Conservation (phyloP, 768 basidiomycete genomes). For the Suillus variegatus region DNA sequence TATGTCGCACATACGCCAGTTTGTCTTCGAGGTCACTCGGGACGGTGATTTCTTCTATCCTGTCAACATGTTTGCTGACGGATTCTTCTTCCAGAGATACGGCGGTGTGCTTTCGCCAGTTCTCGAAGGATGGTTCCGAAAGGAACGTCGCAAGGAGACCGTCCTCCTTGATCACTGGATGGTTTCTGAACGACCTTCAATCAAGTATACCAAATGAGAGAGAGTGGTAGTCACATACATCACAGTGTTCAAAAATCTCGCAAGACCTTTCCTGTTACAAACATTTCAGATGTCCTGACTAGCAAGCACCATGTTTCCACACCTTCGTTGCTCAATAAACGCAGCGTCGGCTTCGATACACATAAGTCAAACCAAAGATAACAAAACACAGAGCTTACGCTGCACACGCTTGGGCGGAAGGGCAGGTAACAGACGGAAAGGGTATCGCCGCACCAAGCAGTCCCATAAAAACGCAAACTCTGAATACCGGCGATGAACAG, state of each 20-base stretch:
- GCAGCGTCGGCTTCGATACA: conserved; percentile 69
- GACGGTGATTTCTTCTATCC: conserved; percentile 87
- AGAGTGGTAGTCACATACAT: conserved; percentile 49
- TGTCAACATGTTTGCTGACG: conserved; percentile 71
- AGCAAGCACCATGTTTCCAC: conserved; percentile 14
- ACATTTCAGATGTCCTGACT: conserved; percentile 8
- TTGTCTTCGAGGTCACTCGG: conserved; percentile 93
- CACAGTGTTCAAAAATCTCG: conserved; percentile 77
- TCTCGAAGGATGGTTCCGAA: conserved; percentile 80
- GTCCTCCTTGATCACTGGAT: conserved; percentile 89
- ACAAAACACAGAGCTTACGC: conserved; percentile 50
- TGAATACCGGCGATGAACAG: conserved; percentile 86
- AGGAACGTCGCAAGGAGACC: conserved; percentile 81
- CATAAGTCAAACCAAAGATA: conserved; percentile 5
- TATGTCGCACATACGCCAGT: conserved; percentile 54
- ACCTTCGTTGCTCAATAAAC: conserved; percentile 92
- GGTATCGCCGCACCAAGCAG: conserved; percentile 81
- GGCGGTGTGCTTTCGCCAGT: conserved; percentile 78
- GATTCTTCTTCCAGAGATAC: conserved; percentile 91
- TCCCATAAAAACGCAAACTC: conserved; percentile 94
- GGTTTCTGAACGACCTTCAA: conserved; percentile 59
- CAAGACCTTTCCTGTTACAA: conserved; percentile 69
- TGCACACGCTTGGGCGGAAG: conserved; percentile 93
- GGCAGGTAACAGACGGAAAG: conserved; percentile 85
- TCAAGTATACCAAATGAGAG: not conserved